Evolutionary conservation across 2,329 filamentous ascomycete genomes (phyloP).

Genomic region (Cryphonectria radicalis): DNA sequence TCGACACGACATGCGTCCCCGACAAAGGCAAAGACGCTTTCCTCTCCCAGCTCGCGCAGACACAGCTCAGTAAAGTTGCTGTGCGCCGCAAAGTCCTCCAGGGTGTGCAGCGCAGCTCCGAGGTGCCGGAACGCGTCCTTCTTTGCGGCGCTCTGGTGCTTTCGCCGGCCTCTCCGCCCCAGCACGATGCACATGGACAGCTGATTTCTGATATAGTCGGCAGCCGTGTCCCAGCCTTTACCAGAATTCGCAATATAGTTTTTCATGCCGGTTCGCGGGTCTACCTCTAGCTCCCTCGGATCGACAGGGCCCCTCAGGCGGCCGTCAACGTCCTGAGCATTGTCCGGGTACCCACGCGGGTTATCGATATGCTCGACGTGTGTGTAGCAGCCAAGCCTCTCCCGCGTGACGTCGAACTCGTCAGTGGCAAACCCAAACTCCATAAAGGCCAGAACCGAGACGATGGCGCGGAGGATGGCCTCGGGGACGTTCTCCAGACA

Average conservation of each 20-base stretch:
- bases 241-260: slow-evolving; percentile 39
- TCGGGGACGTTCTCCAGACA: slow-evolving; percentile 57
- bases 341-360: slow-evolving; percentile 41
- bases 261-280: slow-evolving; percentile 39
- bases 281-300: slow-evolving; percentile 38
- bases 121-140: slow-evolving; percentile 40
- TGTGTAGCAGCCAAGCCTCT: slow-evolving; percentile 53
- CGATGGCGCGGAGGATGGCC: slow-evolving; percentile 57
- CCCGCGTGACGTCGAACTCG: slow-evolving; percentile 59
- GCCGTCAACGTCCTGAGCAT: slow-evolving; percentile 37
- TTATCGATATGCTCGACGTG: slow-evolving; percentile 61
- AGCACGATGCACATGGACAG: slow-evolving; percentile 35
- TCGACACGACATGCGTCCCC: slow-evolving; percentile 43
- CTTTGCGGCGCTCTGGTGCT: slow-evolving; percentile 31
- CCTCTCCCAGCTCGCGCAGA: slow-evolving; percentile 53
- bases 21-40: slow-evolving; percentile 56
- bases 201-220: slow-evolving; percentile 37
- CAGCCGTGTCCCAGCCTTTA: slow-evolving; percentile 37
- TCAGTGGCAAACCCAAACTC: slow-evolving; percentile 59
- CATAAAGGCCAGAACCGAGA: slow-evolving; percentile 60
- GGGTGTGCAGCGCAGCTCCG: slow-evolving; percentile 55
- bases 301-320: slow-evolving; percentile 37
- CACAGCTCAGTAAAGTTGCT: slow-evolving; percentile 59
- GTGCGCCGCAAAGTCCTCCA: slow-evolving; percentile 59
- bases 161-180: slow-evolving; percentile 33